phyloP scores from a whole-genome alignment of 345 rosid species.

The Linum tenue region DNA sequence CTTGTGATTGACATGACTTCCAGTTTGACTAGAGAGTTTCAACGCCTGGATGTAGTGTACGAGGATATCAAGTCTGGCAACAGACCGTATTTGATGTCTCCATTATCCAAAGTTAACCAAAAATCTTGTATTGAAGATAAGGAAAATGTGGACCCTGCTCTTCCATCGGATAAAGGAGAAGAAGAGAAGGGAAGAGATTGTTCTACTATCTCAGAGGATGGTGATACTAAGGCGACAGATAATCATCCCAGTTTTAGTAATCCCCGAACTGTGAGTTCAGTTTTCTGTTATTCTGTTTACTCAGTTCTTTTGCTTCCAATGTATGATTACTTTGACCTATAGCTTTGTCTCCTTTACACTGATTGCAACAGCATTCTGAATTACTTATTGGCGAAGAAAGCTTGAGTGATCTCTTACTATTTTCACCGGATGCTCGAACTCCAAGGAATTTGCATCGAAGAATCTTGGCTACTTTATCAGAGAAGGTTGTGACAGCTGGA shows the following conservation, averaged over 20 bases:
- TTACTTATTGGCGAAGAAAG: constrained; percentile 55
- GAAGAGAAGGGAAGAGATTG: constrained; percentile 21
- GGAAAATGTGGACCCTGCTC: constrained; percentile 35
- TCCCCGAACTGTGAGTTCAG: constrained; percentile 32
- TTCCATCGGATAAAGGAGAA: constrained; percentile 18
- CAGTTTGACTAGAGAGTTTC: constrained; percentile 62
- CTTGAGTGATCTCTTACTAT: constrained; percentile 31
- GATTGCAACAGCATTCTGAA: constrained; percentile 43
- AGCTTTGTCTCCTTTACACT: constrained; percentile 17
- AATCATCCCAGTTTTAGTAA: constrained; percentile 21
- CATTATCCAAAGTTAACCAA: constrained; percentile 24
- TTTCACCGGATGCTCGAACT: constrained; percentile 45
- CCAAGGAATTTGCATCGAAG: constrained; percentile 43
- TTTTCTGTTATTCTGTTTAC: neutral
- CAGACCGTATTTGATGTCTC: constrained; percentile 28
- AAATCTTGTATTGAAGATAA: constrained; percentile 35
- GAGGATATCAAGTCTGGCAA: constrained; percentile 38
- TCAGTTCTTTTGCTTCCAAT: neutral
- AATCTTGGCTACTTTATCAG: constrained; percentile 34
- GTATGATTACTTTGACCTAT: neutral
- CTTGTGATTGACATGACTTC: constrained; percentile 64
- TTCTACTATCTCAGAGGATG: constrained; percentile 20
- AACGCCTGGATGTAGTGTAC: constrained; percentile 77
- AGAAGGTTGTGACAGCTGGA: constrained; percentile 30
- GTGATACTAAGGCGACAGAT: too few species aligned